Evolutionary conservation across 495 filamentous ascomycete genomes (phyloP).

Genomic region (Penicillium goetzii): DNA sequence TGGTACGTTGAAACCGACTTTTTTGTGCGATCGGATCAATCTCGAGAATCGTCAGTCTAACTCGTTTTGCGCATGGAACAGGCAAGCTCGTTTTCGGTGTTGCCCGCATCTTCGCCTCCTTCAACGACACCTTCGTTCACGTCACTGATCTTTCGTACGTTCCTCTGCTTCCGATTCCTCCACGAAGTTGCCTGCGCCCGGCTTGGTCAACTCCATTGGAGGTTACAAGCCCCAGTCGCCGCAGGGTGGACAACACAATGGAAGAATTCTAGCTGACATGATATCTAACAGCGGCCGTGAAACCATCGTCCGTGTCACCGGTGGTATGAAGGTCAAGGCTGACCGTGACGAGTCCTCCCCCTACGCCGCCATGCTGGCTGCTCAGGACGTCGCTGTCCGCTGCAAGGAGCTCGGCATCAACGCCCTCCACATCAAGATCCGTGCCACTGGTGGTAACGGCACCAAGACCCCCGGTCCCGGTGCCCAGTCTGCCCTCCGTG

Average conservation of each 20-base stretch:
- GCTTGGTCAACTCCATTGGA: conserved; percentile 6
- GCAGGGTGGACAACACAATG: neutral
- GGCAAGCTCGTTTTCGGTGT: conserved; percentile 98
- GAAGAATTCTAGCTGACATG: conserved; percentile 57
- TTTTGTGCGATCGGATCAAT: neutral
- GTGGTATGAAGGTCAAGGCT: conserved; percentile 99
- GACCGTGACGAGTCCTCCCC: conserved; percentile 99
- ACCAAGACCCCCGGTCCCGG: conserved; percentile 99
- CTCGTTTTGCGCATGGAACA: conserved; percentile 36
- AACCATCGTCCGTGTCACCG: conserved; percentile 98
- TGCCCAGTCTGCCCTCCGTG: conserved; percentile 98
- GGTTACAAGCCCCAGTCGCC: conserved; percentile 6
- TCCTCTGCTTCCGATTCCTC: conserved; percentile 6
- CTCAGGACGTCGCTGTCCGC: conserved; percentile 86
- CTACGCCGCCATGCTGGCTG: conserved; percentile 99
- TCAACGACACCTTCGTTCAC: conserved; percentile 99
- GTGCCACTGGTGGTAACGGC: conserved; percentile 98
- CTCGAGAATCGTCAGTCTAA: conserved; percentile 19
- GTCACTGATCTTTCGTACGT: conserved; percentile 98
- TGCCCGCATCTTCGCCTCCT: conserved; percentile 98
- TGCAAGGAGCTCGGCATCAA: conserved; percentile 99
- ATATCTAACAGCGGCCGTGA: conserved; percentile 90
- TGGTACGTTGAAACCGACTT: conserved; percentile 56
- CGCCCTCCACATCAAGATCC: conserved; percentile 99
- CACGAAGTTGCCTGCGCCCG: conserved; percentile 7